Percentiles rank a stretch among this genome's conserved stretches.
Evolutionary conservation across 352 stramenopile genomes (phyloP).

Genomic region (Phytophthora constricta): DNA sequence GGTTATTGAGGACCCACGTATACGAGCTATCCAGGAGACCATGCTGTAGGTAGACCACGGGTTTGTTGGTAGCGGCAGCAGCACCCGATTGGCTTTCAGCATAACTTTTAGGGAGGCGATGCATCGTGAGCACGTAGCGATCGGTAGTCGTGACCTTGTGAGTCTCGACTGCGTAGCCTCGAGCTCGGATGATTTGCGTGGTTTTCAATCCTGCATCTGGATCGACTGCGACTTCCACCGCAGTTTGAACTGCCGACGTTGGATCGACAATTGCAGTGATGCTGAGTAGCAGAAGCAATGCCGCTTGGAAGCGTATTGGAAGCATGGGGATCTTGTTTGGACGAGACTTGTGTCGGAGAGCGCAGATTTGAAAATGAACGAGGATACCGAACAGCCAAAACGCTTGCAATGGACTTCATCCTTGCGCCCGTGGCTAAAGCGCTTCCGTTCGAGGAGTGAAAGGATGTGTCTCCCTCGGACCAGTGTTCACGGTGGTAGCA

Average conservation of each 20-base stretch:
- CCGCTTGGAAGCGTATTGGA: not conserved
- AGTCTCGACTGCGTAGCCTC: slow-evolving; percentile 54
- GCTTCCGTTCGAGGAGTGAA: slow-evolving; percentile 16
- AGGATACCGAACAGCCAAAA: slow-evolving; percentile 5
- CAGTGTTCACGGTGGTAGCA: slow-evolving; percentile 7
- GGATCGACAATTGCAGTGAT: not conserved
- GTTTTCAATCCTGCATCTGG: slow-evolving; percentile 44
- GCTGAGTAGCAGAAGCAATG: slow-evolving; percentile 11
- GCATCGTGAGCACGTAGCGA: slow-evolving; percentile 65
- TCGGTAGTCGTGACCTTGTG: slow-evolving; percentile 58
- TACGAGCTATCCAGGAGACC: slow-evolving; percentile 62
- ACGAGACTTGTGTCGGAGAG: slow-evolving; percentile 12
- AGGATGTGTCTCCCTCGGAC: slow-evolving; percentile 18
- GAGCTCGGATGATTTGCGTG: slow-evolving; percentile 41
- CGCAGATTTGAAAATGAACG: slow-evolving; percentile 27
- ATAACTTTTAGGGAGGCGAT: slow-evolving; percentile 55
- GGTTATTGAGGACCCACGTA: slow-evolving; percentile 58
- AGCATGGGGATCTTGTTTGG: slow-evolving; percentile 9
- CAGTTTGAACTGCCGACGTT: slow-evolving; percentile 5
- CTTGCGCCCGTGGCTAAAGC: not conserved
- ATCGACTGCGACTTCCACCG: slow-evolving; percentile 36
- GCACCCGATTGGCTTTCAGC: slow-evolving; percentile 36
- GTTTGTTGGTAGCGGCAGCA: slow-evolving; percentile 38
- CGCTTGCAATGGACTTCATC: not conserved
- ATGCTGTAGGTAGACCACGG: slow-evolving; percentile 56